These are phyloP conservation scores for Anthoceros angustus DNA, from an alignment of 225 moss, liverwort and hornwort species.

Conservation along the genomic window DNA sequence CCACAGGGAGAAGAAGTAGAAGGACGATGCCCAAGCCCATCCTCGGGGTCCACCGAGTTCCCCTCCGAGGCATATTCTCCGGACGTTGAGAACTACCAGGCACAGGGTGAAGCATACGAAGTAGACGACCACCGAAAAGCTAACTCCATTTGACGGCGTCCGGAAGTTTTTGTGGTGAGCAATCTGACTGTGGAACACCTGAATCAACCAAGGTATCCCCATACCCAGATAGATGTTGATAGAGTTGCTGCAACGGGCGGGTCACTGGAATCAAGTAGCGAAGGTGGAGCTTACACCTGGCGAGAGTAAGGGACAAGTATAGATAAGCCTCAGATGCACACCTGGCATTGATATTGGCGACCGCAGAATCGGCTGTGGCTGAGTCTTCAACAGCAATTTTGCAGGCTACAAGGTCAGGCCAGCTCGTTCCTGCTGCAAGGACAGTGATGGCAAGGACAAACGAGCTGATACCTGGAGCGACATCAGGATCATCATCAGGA, in stretches of 20 bases:
- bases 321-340: slow-evolving; percentile 5
- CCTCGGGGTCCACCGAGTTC: slow-evolving; percentile 3
- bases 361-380: slow-evolving; percentile 67
- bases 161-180: neutral
- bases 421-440: slow-evolving; percentile 71
- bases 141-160: neutral
- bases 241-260: slow-evolving; percentile 49
- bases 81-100: neutral
- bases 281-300: neutral
- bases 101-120: neutral
- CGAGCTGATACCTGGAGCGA: slow-evolving; percentile 30
- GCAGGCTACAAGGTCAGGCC: slow-evolving; percentile 83
- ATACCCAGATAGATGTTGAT: slow-evolving; percentile 89
- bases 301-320: neutral
- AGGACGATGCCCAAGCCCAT: neutral
- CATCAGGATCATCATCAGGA: no score
- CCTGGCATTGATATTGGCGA: slow-evolving; percentile 84
- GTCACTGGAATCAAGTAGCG: neutral
- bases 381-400: slow-evolving; percentile 68
- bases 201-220: slow-evolving; percentile 68
- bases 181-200: neutral
- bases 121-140: neutral
- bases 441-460: slow-evolving; percentile 67
- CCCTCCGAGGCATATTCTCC: slow-evolving; percentile 1
- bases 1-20: neutral